Percentiles rank a stretch among this genome's conserved stretches.
These are phyloP conservation scores for Cryptosporidium meleagridis DNA, from an alignment of 169 alveolate species.

Conservation along the genomic window DNA sequence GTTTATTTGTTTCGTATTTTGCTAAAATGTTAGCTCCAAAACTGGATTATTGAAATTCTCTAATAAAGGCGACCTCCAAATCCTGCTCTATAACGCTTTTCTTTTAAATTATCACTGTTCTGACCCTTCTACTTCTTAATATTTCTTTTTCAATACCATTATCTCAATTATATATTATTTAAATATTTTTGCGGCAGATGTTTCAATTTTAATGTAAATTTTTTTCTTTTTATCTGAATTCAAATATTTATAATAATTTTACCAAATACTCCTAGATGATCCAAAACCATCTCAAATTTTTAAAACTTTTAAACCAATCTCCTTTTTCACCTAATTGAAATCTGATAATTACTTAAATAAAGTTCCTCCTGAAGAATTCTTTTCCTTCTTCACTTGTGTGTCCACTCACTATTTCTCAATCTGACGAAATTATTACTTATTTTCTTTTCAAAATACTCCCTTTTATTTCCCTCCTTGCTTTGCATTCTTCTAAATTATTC, in stretches of 20 bases:
- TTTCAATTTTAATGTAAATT: no score
- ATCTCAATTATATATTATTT: no score
- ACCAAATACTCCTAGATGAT: not conserved
- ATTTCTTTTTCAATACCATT: not conserved
- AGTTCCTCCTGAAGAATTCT: not conserved
- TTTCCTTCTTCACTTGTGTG: no score
- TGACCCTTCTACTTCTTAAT: not conserved
- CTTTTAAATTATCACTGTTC: no score
- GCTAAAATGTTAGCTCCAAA: no score
- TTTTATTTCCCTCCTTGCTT: not conserved
- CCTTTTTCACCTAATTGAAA: no score
- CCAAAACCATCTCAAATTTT: not conserved
- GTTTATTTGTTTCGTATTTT: no score
- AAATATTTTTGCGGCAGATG: not conserved
- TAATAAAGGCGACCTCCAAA: not conserved
- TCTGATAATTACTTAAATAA: not conserved
- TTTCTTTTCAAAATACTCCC: not conserved
- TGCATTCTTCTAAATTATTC: not conserved
- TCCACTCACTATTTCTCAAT: not conserved
- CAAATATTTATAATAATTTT: no score
- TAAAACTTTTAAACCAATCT: not conserved
- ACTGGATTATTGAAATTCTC: not conserved
- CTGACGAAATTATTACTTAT: not conserved
- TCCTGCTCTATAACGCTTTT: not conserved
- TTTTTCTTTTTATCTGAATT: no score